Percentiles rank a stretch among this genome's conserved stretches.
Evolutionary conservation across 257 asterid genomes (phyloP).

Genomic region (Solanum habrochaites): DNA sequence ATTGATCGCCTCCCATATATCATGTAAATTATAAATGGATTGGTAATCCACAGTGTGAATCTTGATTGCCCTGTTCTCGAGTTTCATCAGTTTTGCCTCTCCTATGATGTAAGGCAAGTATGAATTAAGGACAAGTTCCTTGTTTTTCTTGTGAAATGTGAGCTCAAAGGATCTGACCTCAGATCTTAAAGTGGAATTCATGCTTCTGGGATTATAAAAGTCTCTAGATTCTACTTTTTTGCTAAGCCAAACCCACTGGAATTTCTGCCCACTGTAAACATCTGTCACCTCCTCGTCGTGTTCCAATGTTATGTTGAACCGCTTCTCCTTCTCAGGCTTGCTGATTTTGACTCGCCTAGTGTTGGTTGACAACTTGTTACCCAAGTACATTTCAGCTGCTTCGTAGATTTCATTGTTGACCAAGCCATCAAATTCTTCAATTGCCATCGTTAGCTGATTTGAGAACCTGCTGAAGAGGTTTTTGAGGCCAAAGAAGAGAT

Average conservation of each 20-base stretch:
- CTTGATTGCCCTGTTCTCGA: slow-evolving; percentile 33
- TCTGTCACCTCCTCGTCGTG: slow-evolving; percentile 32
- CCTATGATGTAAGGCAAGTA: slow-evolving; percentile 29
- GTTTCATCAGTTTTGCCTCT: slow-evolving; percentile 19
- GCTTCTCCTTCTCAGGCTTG: slow-evolving; percentile 36
- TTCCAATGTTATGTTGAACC: slow-evolving; percentile 27
- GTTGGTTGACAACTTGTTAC: slow-evolving; percentile 27
- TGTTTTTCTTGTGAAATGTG: slow-evolving; percentile 36
- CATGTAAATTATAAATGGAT: slow-evolving; percentile 11
- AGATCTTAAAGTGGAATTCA: slow-evolving; percentile 18
- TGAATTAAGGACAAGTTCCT: slow-evolving; percentile 20
- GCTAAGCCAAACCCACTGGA: slow-evolving; percentile 49
- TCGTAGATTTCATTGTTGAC: slow-evolving; percentile 38
- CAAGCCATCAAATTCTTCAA: slow-evolving; percentile 48
- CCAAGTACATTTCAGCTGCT: slow-evolving; percentile 46
- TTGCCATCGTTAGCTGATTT: slow-evolving; percentile 34
- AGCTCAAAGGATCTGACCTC: slow-evolving; percentile 53
- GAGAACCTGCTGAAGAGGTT: slow-evolving; percentile 28
- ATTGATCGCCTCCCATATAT: slow-evolving; percentile 27
- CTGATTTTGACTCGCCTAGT: slow-evolving; percentile 43
- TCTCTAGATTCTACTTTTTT: not conserved
- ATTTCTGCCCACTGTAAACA: slow-evolving; percentile 16
- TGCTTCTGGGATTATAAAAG: slow-evolving; percentile 26
- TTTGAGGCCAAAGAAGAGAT: slow-evolving; percentile 25
- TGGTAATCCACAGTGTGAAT: slow-evolving; percentile 36